Base-by-base conservation (phyloP, 306 rosid genomes). In the Trifolium subterraneum region DNA sequence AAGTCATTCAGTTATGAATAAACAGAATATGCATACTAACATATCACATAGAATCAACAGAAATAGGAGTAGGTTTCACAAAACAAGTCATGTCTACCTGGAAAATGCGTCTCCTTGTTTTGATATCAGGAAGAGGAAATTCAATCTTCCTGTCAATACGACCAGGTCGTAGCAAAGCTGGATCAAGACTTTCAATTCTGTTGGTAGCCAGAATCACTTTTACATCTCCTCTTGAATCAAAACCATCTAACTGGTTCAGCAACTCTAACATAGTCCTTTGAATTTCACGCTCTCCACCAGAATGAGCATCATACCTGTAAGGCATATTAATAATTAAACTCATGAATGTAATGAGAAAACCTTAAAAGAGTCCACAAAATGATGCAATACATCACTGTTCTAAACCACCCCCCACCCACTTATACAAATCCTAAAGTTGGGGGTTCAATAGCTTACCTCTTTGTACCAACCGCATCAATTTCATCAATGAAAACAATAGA, bases 221-320 rank as follows among this genome's bases (percentile, higher is more conserved):
- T 3, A 95, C 99, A 81, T 95, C 98, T 84, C 98, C 99, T 81
- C 97, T 92, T 10, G 98, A 92, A 86, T 95, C 98, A 84, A 95
- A 92, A 67, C 99, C 99, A 74, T 95, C 99, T 54, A 95, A 79
- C 79, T 92, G 98, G 81, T 92, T 95, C 83, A 95, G 79, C 73
- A 95, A 78, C 78, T 95, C 98, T 82, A 90, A 84, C 98, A 95
- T 90, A 42, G 97, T 95, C 82, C 98, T 86, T 56, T 95, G 98
- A 59, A 92, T 95, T 85, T 95, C 99, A 31, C 99, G 95, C 66
- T 94, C 99, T 78, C 99, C 99, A 60, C 99, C 99, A 2, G 99
- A 94, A 80, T 94, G 96, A 25, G 99, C 99, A 67, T 94, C 99
- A 48, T 94, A 94, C 87, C 99, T 94, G 82, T 54, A 75, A 50